phyloP scores from a whole-genome alignment of 352 stramenopile species.

The Globisporangium cylindrosporum region DNA sequence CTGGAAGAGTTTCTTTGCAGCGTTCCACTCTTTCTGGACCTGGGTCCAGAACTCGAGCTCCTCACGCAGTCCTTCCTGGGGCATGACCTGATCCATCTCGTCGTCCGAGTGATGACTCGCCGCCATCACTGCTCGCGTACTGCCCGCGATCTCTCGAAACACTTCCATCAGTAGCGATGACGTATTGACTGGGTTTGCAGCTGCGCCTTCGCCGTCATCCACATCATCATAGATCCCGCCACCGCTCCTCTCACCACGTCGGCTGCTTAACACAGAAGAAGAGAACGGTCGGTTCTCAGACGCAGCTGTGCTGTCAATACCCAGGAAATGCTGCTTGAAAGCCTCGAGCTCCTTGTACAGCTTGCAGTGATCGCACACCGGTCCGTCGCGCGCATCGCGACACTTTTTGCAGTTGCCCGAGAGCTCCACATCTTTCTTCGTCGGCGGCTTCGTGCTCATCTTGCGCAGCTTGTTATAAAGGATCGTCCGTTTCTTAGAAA shows the following conservation, averaged over 20 bases:
- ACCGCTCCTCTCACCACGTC: not conserved
- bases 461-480: constrained; percentile 36
- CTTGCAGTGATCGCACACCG: constrained; percentile 60
- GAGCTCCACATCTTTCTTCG: constrained; percentile 43
- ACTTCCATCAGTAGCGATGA: constrained; percentile 52
- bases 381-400: constrained; percentile 50
- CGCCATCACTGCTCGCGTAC: constrained; percentile 17
- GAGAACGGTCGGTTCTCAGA: not conserved
- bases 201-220: not conserved
- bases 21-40: constrained; percentile 49
- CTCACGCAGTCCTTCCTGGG: constrained; percentile 29
- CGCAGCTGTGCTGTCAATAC: constrained; percentile 32
- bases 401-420: constrained; percentile 72
- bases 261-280: not conserved
- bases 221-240: constrained; percentile 12
- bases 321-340: constrained; percentile 55
- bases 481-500: constrained; percentile 30
- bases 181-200: constrained; percentile 7
- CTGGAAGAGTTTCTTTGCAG: constrained; percentile 65
- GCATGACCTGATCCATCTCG: not conserved
- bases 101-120: not conserved
- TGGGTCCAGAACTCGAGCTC: constrained; percentile 49
- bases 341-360: constrained; percentile 63
- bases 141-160: constrained; percentile 50
- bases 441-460: constrained; percentile 37